Conservation (phyloP, 192 early-diverging fungal genomes). For the Chytriomyces sp. region DNA sequence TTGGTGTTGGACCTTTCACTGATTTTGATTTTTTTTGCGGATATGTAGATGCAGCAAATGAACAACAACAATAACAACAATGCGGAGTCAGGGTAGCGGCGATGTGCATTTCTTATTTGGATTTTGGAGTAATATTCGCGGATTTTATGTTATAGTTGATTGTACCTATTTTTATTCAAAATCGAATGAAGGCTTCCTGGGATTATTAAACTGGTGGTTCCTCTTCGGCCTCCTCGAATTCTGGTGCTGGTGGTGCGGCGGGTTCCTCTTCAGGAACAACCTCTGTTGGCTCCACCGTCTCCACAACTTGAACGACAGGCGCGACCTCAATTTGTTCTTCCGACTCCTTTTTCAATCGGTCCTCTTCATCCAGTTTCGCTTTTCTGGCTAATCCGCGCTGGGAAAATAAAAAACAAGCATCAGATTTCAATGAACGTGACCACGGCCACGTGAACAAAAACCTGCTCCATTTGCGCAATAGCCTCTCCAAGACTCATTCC, state of each 20-base stretch:
- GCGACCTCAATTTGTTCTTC: neutral
- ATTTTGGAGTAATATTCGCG: too few species aligned
- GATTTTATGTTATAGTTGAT: too few species aligned
- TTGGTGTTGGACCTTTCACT: neutral
- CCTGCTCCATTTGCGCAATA: neutral
- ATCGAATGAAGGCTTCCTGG: too few species aligned
- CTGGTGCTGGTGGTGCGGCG: too few species aligned
- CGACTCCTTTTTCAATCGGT: neutral
- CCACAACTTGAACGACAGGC: too few species aligned
- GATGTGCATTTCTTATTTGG: too few species aligned
- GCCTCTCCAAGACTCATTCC: constrained; percentile 14
- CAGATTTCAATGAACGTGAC: neutral
- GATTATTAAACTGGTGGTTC: too few species aligned
- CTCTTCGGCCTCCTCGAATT: too few species aligned
- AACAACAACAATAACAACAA: neutral
- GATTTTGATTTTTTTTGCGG: neutral
- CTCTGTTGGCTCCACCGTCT: too few species aligned
- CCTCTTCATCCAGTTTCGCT: neutral
- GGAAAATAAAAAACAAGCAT: neutral
- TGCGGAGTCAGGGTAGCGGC: neutral
- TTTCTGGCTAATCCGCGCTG: neutral
- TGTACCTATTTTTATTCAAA: too few species aligned
- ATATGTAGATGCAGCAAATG: constrained; percentile 19
- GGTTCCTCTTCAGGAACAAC: too few species aligned
- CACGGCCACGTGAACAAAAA: neutral